These are phyloP conservation scores for Phytophthora hybrid DNA, from an alignment of 352 stramenopile species.

Conservation along the genomic window DNA sequence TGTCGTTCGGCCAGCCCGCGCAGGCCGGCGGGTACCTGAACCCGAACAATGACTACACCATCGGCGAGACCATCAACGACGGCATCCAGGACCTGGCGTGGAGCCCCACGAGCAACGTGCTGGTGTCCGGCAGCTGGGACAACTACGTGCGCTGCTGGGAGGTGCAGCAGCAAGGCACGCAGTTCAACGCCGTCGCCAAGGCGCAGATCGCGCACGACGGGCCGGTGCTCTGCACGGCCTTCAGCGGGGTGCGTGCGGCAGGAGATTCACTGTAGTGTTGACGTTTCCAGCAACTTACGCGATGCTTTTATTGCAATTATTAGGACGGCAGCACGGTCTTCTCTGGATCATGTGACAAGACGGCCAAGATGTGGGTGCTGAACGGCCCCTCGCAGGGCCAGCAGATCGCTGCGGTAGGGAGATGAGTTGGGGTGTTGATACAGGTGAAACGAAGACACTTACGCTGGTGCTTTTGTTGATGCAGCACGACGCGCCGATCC, in stretches of 20 bases:
- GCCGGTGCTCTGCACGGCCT: conserved; percentile 93
- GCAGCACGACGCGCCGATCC: conserved; percentile 94
- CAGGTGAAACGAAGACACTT: not conserved
- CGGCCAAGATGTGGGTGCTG: conserved; percentile 95
- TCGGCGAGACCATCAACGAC: conserved; percentile 69
- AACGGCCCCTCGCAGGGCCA: conserved; percentile 76
- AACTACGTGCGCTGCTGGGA: conserved; percentile 89
- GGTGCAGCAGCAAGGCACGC: conserved; percentile 71
- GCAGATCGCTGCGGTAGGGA: conserved; percentile 79
- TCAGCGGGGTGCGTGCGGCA: conserved; percentile 71
- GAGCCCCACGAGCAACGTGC: conserved; percentile 77
- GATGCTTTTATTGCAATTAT: not conserved
- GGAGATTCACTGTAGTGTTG: not conserved
- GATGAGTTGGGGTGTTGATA: not conserved
- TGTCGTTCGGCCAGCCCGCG: conserved; percentile 61
- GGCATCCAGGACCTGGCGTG: conserved; percentile 82
- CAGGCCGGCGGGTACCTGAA: conserved; percentile 66
- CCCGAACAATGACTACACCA: conserved; percentile 83
- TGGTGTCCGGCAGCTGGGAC: conserved; percentile 85
- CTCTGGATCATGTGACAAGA: conserved; percentile 94
- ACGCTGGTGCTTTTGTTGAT: conserved; percentile 44
- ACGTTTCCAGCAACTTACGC: not conserved
- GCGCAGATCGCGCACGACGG: conserved; percentile 90
- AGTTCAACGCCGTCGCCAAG: conserved; percentile 83
- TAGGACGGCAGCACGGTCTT: conserved; percentile 95